These are phyloP conservation scores for Linum usitatissimum DNA, from an alignment of 345 rosid genomes.

Conservation along the genomic window DNA sequence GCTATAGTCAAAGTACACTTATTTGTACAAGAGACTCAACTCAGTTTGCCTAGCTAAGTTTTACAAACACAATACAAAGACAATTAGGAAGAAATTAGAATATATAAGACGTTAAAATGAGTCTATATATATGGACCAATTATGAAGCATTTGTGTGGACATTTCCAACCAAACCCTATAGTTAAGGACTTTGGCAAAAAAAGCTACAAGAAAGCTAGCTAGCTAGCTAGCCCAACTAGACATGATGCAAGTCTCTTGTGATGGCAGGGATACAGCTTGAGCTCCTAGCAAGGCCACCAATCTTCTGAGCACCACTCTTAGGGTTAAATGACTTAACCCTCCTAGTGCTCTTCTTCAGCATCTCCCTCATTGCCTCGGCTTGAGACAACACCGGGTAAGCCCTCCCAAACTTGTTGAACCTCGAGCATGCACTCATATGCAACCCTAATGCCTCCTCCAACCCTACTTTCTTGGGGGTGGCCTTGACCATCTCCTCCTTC, in stretches of 20 bases:
- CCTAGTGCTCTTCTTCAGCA: conserved; percentile 42
- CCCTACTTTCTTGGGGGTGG: conserved; percentile 20
- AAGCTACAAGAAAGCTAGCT: background rate
- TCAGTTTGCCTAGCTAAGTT: background rate
- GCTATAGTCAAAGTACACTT: background rate
- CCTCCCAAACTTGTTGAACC: conserved; percentile 72
- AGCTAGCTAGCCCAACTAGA: background rate
- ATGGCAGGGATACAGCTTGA: conserved; percentile 85
- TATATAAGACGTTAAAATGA: too few relatives aligned
- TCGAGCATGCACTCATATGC: conserved; percentile 68
- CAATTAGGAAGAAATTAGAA: background rate
- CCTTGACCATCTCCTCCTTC: conserved; percentile 69
- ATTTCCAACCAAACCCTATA: too few relatives aligned
- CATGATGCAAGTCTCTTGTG: conserved; percentile 37
- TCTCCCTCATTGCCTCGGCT: conserved; percentile 83
- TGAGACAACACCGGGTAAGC: conserved; percentile 68
- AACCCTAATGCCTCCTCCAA: conserved; percentile 52
- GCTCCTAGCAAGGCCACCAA: conserved; percentile 50
- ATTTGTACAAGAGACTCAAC: background rate
- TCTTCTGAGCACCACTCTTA: conserved; percentile 24
- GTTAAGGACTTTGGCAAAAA: background rate
- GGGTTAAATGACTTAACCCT: conserved; percentile 47
- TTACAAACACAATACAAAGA: background rate
- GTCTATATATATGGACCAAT: background rate
- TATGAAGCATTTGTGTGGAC: too few relatives aligned